These are phyloP conservation scores for Rhizopus stolonifer DNA, from an alignment of 371 early-diverging fungal species.

Conservation along the genomic window DNA sequence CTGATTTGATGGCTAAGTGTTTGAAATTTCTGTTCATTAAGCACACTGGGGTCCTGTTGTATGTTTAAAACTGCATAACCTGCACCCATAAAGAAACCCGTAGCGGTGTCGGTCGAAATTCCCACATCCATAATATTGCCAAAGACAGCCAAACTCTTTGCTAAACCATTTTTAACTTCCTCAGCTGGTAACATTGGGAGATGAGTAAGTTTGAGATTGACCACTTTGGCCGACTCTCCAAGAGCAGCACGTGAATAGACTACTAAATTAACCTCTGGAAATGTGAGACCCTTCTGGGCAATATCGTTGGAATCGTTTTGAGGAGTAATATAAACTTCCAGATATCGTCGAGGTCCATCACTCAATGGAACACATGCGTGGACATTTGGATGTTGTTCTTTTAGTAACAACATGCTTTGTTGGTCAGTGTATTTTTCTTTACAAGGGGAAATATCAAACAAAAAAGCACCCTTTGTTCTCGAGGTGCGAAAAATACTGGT, in stretches of 20 bases:
- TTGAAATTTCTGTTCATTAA: neutral
- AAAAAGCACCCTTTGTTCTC: neutral
- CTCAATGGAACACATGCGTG: neutral
- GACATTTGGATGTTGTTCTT: constrained; percentile 1
- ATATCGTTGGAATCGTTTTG: neutral
- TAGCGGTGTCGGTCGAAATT: neutral
- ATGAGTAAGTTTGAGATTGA: neutral
- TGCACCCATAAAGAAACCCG: constrained; percentile 1
- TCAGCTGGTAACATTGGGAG: neutral
- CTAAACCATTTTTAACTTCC: neutral
- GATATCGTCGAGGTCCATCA: neutral
- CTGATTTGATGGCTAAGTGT: neutral
- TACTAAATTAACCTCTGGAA: neutral
- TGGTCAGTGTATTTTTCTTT: constrained; percentile 9
- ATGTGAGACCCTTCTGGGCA: neutral
- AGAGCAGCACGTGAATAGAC: neutral
- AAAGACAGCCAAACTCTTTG: neutral
- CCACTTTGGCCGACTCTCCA: neutral
- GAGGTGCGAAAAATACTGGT: neutral
- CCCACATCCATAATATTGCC: neutral
- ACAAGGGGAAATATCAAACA: neutral
- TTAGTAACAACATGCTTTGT: neutral
- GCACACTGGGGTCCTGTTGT: neutral
- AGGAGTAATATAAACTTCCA: neutral
- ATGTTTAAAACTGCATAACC: constrained; percentile 1